Evolutionary conservation across 1,139 yeast genomes (phyloP).

Genomic region (Pichia sp.): DNA sequence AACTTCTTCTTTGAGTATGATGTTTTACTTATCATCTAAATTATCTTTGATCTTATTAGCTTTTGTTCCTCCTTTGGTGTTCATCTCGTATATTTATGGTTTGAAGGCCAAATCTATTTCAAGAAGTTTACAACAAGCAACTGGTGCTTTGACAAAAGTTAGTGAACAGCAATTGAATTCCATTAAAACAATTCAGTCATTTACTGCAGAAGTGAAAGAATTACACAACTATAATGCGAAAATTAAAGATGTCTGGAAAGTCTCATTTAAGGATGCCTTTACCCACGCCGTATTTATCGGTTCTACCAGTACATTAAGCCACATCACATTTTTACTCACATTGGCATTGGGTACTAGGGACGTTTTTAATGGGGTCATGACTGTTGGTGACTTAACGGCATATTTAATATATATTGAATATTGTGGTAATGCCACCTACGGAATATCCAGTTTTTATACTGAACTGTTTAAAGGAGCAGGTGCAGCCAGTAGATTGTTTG

Average conservation of each 20-base stretch:
- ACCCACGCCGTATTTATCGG: constrained; percentile 73
- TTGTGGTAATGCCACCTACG: constrained; percentile 85
- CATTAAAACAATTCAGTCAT: constrained; percentile 78
- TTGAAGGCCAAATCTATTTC: constrained; percentile 69
- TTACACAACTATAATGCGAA: constrained; percentile 56
- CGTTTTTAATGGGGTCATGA: constrained; percentile 60
- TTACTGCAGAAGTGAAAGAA: constrained; percentile 75
- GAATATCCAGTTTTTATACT: constrained; percentile 82
- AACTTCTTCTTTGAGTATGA: constrained; percentile 74
- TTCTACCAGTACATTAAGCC: constrained; percentile 74
- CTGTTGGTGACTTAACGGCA: constrained; percentile 86
- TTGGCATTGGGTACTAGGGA: constrained; percentile 75
- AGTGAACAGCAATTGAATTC: constrained; percentile 90
- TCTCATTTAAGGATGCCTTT: constrained; percentile 74
- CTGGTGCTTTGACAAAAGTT: constrained; percentile 81
- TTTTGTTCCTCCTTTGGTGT: constrained; percentile 72
- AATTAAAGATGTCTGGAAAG: constrained; percentile 61
- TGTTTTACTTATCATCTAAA: constrained; percentile 80
- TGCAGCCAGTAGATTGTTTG: constrained; percentile 89
- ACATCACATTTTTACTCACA: constrained; percentile 66
- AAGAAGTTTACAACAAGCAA: constrained; percentile 70
- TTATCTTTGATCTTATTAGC: constrained; percentile 68
- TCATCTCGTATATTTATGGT: constrained; percentile 75
- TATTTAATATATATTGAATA: constrained; percentile 91
- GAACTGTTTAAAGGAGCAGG: constrained; percentile 97